Percentiles rank a stretch among this genome's conserved stretches.
Evolutionary conservation across 179 eudicot genomes (phyloP).

Genomic region (Beta corolliflora): DNA sequence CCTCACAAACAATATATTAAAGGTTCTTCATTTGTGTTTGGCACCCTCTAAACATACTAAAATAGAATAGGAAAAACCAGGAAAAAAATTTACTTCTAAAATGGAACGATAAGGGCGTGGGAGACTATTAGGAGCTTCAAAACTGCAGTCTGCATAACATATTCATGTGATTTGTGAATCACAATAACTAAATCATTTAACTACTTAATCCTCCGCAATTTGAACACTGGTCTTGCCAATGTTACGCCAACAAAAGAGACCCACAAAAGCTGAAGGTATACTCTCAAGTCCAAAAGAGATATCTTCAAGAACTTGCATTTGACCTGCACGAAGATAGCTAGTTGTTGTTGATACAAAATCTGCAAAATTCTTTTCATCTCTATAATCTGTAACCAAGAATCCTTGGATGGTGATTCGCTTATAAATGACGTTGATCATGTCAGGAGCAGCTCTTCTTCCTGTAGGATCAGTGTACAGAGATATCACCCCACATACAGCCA

Average conservation of each 20-base stretch:
- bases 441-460: conserved; percentile 19
- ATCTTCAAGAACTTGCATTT: conserved; percentile 47
- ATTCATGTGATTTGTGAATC: no score
- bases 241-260: conserved; percentile 35
- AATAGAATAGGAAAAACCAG: no score
- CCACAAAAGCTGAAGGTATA: conserved; percentile 44
- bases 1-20: no score
- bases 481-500: conserved; percentile 55
- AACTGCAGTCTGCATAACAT: no score
- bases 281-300: conserved; percentile 45
- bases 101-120: no score
- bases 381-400: conserved; percentile 35
- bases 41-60: no score
- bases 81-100: no score
- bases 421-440: conserved; percentile 47
- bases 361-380: neutral
- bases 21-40: no score
- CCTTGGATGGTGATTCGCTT: conserved; percentile 53
- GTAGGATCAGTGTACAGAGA: conserved; percentile 46
- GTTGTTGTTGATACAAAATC: conserved; percentile 44
- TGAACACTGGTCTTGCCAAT: conserved; percentile 26
- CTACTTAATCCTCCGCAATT: conserved; percentile 3
- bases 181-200: no score
- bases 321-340: conserved; percentile 34
- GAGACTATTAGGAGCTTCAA: no score